phyloP scores from a whole-genome alignment of 1,139 yeast species.

The Hansenula anomala region DNA sequence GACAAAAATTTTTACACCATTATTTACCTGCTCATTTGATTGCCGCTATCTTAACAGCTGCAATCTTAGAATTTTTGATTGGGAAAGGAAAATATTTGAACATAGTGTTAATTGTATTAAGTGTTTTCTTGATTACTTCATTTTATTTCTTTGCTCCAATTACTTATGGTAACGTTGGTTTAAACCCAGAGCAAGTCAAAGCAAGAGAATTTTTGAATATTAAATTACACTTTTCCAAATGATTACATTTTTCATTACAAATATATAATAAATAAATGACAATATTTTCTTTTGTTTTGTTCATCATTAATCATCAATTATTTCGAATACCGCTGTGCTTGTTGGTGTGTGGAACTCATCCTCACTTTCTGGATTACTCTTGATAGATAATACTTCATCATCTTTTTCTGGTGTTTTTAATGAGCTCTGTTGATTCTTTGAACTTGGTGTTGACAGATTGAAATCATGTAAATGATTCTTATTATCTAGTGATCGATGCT shows the following conservation, averaged over 20 bases:
- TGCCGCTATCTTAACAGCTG: slow-evolving; percentile 82
- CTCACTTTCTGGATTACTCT: slow-evolving; percentile 3
- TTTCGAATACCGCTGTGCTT: too few species aligned
- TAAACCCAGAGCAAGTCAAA: slow-evolving; percentile 59
- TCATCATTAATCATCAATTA: too few species aligned
- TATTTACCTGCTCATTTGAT: slow-evolving; percentile 93
- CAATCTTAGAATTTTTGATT: slow-evolving; percentile 71
- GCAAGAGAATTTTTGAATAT: slow-evolving; percentile 81
- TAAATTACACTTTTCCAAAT: slow-evolving; percentile 76
- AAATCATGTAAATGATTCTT: too few species aligned
- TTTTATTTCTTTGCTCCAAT: slow-evolving; percentile 78
- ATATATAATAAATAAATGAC: too few species aligned
- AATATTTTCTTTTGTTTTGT: too few species aligned
- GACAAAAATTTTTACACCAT: slow-evolving; percentile 93
- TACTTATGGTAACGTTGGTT: slow-evolving; percentile 72
- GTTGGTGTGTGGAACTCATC: slow-evolving; percentile 17
- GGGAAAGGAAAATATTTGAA: slow-evolving; percentile 48
- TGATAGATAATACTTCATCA: background rate
- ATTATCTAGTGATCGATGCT: too few species aligned
- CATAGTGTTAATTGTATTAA: slow-evolving; percentile 26
- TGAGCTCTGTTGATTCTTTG: background rate
- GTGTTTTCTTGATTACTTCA: slow-evolving; percentile 51
- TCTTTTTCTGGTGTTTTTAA: slow-evolving; percentile 3
- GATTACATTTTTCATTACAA: too few species aligned
- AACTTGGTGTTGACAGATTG: background rate